Evolutionary conservation across 441 rosid species (phyloP).

Genomic region (Jatropha multifida): DNA sequence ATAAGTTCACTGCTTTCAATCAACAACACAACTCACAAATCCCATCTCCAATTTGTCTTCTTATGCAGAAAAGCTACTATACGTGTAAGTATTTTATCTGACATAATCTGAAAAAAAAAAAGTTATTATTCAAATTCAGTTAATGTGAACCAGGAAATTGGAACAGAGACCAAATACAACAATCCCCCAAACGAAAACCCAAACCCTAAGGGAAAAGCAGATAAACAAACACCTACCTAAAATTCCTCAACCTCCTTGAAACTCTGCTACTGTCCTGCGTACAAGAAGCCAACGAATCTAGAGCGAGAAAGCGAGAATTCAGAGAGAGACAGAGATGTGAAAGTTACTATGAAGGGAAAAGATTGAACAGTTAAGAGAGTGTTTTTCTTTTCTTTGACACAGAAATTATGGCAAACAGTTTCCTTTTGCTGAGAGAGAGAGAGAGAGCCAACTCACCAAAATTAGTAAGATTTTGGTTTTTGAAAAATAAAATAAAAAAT

Average conservation of each 20-base stretch:
- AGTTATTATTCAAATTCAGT: conserved; percentile 10
- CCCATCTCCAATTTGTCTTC: conserved; percentile 35
- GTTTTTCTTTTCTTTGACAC: no score
- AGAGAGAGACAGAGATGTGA: background rate
- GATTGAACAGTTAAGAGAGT: background rate
- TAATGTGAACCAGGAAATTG: conserved; percentile 13
- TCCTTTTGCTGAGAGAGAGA: background rate
- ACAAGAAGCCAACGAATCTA: conserved; percentile 12
- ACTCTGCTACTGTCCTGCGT: background rate
- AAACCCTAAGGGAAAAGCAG: background rate
- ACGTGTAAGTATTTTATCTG: background rate
- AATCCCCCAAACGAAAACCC: conserved; percentile 9
- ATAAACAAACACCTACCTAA: conserved; percentile 18
- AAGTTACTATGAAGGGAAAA: conserved; percentile 2
- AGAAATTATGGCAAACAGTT: background rate
- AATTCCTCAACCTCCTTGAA: conserved; percentile 22
- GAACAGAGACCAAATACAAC: background rate
- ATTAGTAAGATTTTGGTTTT: background rate
- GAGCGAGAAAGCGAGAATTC: background rate
- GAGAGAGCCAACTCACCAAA: background rate
- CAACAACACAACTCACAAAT: conserved; percentile 22
- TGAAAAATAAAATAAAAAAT: no score
- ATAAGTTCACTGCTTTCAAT: conserved; percentile 37
- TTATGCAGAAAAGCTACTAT: conserved; percentile 10
- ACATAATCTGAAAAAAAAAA: background rate